Conservation (phyloP, 1,284 basidiomycete species). For the Kalmanozyma brasiliensis region DNA sequence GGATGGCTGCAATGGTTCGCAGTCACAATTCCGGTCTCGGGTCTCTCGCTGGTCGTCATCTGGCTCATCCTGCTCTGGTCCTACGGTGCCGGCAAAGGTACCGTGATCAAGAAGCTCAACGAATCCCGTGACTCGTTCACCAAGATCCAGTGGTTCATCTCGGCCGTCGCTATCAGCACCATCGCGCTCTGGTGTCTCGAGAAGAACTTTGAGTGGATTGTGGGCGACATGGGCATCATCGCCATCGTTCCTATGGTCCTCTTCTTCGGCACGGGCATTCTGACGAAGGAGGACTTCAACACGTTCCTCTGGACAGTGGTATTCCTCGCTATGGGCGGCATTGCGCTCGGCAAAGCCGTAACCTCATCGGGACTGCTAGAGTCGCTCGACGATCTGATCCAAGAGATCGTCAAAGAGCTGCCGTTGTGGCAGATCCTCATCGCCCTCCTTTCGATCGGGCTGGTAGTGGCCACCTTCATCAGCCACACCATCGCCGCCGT, state of each 20-base stretch:
- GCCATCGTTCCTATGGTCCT: slow-evolving; percentile 90
- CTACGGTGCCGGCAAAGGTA: slow-evolving; percentile 82
- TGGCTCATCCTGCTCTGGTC: slow-evolving; percentile 88
- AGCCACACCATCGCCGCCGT: slow-evolving; percentile 82
- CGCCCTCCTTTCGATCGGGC: slow-evolving; percentile 83
- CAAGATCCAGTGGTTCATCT: slow-evolving; percentile 88
- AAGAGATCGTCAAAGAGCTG: slow-evolving; percentile 77
- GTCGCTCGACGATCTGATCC: slow-evolving; percentile 71
- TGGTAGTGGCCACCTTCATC: slow-evolving; percentile 75
- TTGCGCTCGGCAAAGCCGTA: slow-evolving; percentile 94
- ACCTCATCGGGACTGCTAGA: slow-evolving; percentile 85
- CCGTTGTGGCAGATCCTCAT: slow-evolving; percentile 84
- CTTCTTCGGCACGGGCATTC: slow-evolving; percentile 92
- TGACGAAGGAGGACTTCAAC: slow-evolving; percentile 80
- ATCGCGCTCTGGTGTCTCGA: slow-evolving; percentile 92
- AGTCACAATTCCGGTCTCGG: slow-evolving; percentile 89
- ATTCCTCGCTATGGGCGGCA: slow-evolving; percentile 85
- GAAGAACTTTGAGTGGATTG: slow-evolving; percentile 78
- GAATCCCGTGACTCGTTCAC: slow-evolving; percentile 73
- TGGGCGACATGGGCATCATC: slow-evolving; percentile 97
- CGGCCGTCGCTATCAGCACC: slow-evolving; percentile 83
- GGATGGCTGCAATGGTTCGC: slow-evolving; percentile 95
- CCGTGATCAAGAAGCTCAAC: slow-evolving; percentile 59
- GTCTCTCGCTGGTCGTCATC: slow-evolving; percentile 84
- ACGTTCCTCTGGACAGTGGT: slow-evolving; percentile 68